A percentile compares a stretch with the other conserved stretches of the same genome.
Evolutionary conservation across 2,329 filamentous ascomycete species (phyloP).

Genomic region (Trichophyton rubrum): DNA sequence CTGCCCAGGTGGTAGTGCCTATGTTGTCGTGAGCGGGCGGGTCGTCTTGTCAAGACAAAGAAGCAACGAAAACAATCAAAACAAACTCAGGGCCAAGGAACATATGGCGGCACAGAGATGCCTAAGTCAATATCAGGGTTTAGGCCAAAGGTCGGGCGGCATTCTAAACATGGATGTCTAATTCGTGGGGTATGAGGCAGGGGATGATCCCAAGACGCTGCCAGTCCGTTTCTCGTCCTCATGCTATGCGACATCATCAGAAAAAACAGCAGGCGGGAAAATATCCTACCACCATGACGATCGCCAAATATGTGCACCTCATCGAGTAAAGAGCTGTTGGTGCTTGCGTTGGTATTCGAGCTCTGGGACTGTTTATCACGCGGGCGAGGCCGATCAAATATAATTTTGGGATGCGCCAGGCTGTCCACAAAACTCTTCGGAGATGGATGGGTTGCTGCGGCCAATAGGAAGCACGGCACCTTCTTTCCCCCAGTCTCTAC

Average conservation of each 20-base stretch:
- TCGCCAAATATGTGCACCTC: background rate
- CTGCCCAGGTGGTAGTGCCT: background rate
- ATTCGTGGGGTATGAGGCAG: background rate
- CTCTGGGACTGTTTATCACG: background rate
- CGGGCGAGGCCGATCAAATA: background rate
- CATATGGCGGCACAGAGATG: background rate
- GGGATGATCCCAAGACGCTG: background rate
- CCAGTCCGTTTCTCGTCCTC: background rate
- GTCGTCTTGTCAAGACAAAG: background rate
- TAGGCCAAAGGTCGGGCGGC: background rate
- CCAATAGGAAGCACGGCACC: constrained; percentile 2
- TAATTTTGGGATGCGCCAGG: background rate
- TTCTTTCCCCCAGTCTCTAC: background rate
- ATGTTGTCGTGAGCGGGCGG: background rate
- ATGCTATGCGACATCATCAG: background rate
- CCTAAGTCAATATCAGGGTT: background rate
- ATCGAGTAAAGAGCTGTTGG: background rate
- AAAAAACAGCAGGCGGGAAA: background rate
- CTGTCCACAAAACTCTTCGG: background rate
- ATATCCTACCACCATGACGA: background rate
- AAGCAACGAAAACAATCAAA: background rate
- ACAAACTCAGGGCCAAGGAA: background rate
- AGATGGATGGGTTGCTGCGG: background rate
- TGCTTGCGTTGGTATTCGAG: background rate
- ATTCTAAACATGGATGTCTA: background rate